Evolutionary conservation across 148 eudicot genomes (phyloP).

Genomic region (Simmondsia chinensis): DNA sequence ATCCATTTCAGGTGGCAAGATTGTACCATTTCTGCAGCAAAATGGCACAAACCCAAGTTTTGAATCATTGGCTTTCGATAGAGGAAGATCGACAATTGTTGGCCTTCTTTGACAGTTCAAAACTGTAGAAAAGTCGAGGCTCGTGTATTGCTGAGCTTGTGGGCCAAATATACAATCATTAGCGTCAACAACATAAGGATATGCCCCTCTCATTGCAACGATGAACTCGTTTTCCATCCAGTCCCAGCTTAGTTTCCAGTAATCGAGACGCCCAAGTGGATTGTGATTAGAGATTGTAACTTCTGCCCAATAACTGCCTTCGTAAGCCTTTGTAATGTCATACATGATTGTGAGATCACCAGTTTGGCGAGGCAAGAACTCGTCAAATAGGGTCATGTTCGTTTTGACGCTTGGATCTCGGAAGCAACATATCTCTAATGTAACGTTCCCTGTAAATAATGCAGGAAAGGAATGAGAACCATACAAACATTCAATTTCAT

Average conservation of each 20-base stretch:
- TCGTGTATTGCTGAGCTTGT: constrained; percentile 24
- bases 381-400: no score
- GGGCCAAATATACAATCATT: constrained; percentile 42
- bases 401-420: no score
- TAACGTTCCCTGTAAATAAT: no score
- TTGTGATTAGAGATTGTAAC: constrained; percentile 47
- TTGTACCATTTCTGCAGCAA: constrained; percentile 48
- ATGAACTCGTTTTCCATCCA: constrained; percentile 63
- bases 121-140: constrained; percentile 37
- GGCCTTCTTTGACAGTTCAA: constrained; percentile 40
- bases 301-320: constrained; percentile 41
- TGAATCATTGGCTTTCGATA: constrained; percentile 19
- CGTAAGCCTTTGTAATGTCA: constrained; percentile 32
- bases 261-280: constrained; percentile 36
- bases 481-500: no score
- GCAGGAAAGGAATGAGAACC: no score
- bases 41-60: constrained; percentile 31
- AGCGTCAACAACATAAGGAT: constrained; percentile 32
- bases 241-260: constrained; percentile 55
- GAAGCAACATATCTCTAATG: no score
- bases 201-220: constrained; percentile 51
- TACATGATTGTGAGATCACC: constrained; percentile 56
- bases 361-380: constrained; percentile 19
- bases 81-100: constrained; percentile 43
- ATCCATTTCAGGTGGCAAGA: constrained; percentile 41